These are phyloP conservation scores for Xylaria palmicola DNA, from an alignment of 495 filamentous ascomycete genomes.

Conservation along the genomic window DNA sequence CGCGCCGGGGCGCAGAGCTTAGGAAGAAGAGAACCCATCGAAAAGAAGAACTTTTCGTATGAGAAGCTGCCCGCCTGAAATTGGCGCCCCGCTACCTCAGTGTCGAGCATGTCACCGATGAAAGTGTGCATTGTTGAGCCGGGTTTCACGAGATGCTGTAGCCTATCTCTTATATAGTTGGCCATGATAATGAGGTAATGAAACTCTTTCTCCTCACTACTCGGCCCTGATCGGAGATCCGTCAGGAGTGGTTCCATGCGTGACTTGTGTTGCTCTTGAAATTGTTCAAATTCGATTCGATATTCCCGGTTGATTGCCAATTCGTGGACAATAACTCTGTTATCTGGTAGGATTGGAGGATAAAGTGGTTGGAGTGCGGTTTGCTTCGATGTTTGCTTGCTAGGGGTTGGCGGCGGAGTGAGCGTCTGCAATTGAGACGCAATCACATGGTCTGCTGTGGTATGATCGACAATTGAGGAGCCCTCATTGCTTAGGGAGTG, in stretches of 20 bases:
- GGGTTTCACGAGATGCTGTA: constrained; percentile 75
- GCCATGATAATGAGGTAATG: constrained; percentile 73
- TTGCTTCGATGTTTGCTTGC: constrained; percentile 38
- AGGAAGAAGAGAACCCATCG: constrained; percentile 86
- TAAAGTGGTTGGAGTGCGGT: constrained; percentile 38
- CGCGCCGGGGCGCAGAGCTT: constrained; percentile 90
- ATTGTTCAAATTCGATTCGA: constrained; percentile 51
- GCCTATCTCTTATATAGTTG: constrained; percentile 76
- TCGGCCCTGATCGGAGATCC: constrained; percentile 72
- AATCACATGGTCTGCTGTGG: constrained; percentile 31
- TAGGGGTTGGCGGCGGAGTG: constrained; percentile 43
- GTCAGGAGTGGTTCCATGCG: constrained; percentile 67
- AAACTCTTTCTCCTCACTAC: constrained; percentile 64
- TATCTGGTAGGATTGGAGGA: constrained; percentile 68
- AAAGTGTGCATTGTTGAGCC: constrained; percentile 79
- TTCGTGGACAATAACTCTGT: constrained; percentile 85
- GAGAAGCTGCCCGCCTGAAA: constrained; percentile 82
- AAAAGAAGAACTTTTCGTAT: constrained; percentile 88
- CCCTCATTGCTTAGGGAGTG: constrained; percentile 33
- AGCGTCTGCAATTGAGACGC: constrained; percentile 38
- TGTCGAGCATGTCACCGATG: constrained; percentile 84
- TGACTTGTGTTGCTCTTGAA: constrained; percentile 47
- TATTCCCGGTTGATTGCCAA: constrained; percentile 88
- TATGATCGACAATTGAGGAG: constrained; percentile 36
- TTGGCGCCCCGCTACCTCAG: constrained; percentile 70